phyloP scores from a whole-genome alignment of 192 early-diverging fungal species.

The Coemansia sp. region DNA sequence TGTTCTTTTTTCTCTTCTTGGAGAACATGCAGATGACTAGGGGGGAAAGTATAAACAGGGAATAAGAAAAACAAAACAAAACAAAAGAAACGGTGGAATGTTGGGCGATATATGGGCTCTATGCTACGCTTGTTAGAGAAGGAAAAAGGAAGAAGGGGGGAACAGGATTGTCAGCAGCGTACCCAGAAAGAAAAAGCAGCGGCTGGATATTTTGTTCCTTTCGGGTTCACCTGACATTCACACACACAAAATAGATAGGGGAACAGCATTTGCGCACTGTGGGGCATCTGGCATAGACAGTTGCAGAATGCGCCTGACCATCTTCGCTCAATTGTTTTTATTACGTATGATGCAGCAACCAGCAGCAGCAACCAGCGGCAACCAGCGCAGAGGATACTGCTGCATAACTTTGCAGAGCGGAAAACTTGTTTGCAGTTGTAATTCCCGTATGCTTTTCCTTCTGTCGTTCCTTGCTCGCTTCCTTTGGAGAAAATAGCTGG shows the following conservation, averaged over 20 bases:
- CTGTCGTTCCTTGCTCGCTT: no score
- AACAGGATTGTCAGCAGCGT: slow-evolving; percentile 3
- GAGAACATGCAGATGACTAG: slow-evolving; percentile 1
- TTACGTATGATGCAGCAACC: background rate
- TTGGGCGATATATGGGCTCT: background rate
- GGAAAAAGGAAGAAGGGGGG: background rate
- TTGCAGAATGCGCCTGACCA: background rate
- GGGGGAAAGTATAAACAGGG: slow-evolving; percentile 2
- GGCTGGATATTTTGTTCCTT: background rate
- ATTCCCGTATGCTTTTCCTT: background rate
- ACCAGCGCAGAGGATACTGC: background rate
- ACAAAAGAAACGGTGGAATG: background rate
- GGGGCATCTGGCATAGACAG: no score
- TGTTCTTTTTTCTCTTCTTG: slow-evolving; percentile 3
- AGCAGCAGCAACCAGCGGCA: background rate
- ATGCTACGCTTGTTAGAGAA: background rate
- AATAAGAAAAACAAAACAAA: background rate
- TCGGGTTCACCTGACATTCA: background rate
- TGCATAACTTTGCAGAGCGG: background rate
- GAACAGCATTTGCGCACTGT: background rate
- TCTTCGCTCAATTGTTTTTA: background rate
- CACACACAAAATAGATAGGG: background rate
- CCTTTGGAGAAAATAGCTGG: background rate
- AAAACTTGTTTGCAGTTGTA: background rate
- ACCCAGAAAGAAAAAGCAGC: slow-evolving; percentile 6